Evolutionary conservation across 2,329 filamentous ascomycete species (phyloP), one percentile per base, ranked within the genome.

Genomic region (Pseudogymnoascus sp.): DNA sequence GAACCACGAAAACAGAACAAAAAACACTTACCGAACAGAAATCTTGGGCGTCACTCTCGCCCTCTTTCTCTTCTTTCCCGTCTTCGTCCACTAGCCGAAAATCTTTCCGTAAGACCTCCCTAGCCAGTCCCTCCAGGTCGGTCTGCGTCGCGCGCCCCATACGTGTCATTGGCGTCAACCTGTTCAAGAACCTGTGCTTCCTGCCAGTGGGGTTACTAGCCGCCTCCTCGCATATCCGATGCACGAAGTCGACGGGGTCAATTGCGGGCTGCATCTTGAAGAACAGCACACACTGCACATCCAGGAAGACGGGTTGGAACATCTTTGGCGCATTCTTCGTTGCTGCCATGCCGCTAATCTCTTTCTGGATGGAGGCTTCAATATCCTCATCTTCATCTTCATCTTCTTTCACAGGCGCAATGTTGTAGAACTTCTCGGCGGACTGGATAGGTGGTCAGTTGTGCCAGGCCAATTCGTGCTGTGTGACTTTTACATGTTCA

Each of bases 311-410:
- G 2, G 81, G 75, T 14, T 77, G 78, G 67, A 87, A 86, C 14
- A 76, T 69, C 63, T 78, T 76, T 74, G 61, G 71, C 70, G 64
- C 79, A 55, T 73, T 73, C n/a, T 70, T 70, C 30, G 74, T 68
- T 28, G 76, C 70, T 62, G 82, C 84, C 68, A 92, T 82, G 2
- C 77, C 79, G 28, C 80, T 81, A n/a, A 94, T 74, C 74, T 94
- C 91, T 70, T 85, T 86, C 67, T 84, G 73, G 67, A 94, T 90
- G 28, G 86, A 82, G 4, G 84, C 80, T 71, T 92, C 90, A 67
- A 94, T 91, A 68, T 91, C 88, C 16, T 77, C 77, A 5, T 78
- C 78, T 5, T 77, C 77, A 3, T 74, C 76, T 2, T 69, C 76
- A 9, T 69, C 71, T 42, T 73, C 71, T 2, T 73, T 69, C 3